Conservation (phyloP, 345 rosid species). For the Populus euphratica region DNA sequence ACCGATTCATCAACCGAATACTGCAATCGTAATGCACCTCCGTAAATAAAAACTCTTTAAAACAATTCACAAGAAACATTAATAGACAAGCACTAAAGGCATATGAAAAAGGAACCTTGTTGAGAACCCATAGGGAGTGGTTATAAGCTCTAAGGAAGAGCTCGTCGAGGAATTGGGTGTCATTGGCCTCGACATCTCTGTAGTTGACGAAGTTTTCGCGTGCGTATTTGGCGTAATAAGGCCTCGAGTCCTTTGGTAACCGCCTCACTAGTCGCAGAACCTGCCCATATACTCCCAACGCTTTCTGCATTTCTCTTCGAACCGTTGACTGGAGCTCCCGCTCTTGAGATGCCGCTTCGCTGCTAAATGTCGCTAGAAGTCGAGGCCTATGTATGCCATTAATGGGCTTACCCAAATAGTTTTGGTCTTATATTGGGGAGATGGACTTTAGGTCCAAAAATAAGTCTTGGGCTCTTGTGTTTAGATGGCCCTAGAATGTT, state of each 20-base stretch:
- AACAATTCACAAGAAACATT: not conserved
- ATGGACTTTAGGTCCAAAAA: too few species aligned
- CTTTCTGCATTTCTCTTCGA: slow-evolving; percentile 54
- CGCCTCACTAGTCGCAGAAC: slow-evolving; percentile 71
- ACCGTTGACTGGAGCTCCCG: not conserved
- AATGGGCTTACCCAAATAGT: not conserved
- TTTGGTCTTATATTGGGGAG: too few species aligned
- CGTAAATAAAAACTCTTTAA: not conserved
- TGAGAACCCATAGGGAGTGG: slow-evolving; percentile 93
- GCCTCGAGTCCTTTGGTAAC: slow-evolving; percentile 70
- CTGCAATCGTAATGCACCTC: slow-evolving; percentile 32
- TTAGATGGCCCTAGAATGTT: too few species aligned
- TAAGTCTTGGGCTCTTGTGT: too few species aligned
- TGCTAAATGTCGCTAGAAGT: not conserved
- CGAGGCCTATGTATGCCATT: not conserved
- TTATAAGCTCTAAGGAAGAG: slow-evolving; percentile 75
- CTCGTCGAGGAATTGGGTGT: slow-evolving; percentile 59
- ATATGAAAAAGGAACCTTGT: slow-evolving; percentile 44
- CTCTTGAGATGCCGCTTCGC: not conserved
- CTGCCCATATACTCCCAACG: slow-evolving; percentile 69
- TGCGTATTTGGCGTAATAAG: slow-evolving; percentile 83
- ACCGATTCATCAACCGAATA: slow-evolving; percentile 79
- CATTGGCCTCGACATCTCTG: slow-evolving; percentile 60
- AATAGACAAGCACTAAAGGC: not conserved
- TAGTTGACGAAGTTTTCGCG: slow-evolving; percentile 90